Base-by-base conservation (phyloP, 1,284 basidiomycete species). In the Moesziomyces sp. region DNA sequence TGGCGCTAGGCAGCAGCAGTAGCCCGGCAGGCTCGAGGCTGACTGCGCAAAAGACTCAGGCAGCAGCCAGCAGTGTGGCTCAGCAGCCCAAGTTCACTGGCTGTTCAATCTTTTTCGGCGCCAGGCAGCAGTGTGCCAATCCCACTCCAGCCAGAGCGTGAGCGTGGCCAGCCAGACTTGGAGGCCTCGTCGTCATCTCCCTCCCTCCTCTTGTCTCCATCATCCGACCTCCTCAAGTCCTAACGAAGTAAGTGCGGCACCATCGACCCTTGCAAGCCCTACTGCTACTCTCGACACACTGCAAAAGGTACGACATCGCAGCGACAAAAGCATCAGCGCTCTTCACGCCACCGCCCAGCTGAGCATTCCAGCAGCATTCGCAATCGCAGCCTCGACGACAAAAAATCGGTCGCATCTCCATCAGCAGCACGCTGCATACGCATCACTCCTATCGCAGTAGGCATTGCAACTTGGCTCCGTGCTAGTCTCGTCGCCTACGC, bases 161-260 rank as follows among this genome's bases (percentile, higher is more conserved):
- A 52, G 48, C 21, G 40, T 57, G 49, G 16, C 28, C 50, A 65
- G 57, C 44, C 61, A 59, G 61, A 60, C 53, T 71, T 71, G 57
- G 55, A 66, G 58, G 52, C 55, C 52, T 66, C 42, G 68, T 71
- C 68, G 58, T 58, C 62, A 58, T 54, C 69, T 50, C 43, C 42
- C 59, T 58, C 54, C 56, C 63, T 66, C 62, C 58, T 57, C 63
- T 66, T 63, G 63, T 66, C 69, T 53, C 46, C 69, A 72, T 72
- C 69, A 63, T 58, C 69, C 51, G 54, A 52, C 62, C 61, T 47
- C 68, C 58, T 66, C 68, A 71, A 71, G 68, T 71, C 68, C 61
- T 64, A 64, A 46, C 10, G 54, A 71, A 50, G 68, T 71, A 71
- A 71, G 68, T 71, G 42, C 46, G 45, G 26, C 38, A 56, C 21